Evolutionary conservation across 768 basidiomycete species (phyloP).

Genomic region (Tulasnella sp.): DNA sequence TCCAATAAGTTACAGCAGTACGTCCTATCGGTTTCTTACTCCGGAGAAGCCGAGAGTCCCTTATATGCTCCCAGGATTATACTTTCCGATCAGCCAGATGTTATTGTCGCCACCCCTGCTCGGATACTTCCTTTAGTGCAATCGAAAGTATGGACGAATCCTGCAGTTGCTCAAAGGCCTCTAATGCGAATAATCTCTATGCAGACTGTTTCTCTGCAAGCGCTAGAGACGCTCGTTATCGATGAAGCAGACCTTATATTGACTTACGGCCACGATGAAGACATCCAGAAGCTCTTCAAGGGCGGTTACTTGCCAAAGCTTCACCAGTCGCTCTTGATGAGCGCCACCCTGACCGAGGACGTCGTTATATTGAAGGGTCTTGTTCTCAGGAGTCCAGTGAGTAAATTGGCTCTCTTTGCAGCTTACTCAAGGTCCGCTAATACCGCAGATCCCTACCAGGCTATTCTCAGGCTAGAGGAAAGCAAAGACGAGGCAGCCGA

Average conservation of each 20-base stretch:
- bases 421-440: background rate
- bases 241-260: slow-evolving; percentile 97
- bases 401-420: slow-evolving; percentile 21
- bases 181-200: background rate
- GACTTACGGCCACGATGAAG: slow-evolving; percentile 93
- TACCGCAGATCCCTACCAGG: slow-evolving; percentile 34
- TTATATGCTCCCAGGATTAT: slow-evolving; percentile 29
- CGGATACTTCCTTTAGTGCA: slow-evolving; percentile 56
- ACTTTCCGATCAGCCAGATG: slow-evolving; percentile 62
- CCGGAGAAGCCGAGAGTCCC: background rate
- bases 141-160: slow-evolving; percentile 38
- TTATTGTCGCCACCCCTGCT: slow-evolving; percentile 70
- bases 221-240: slow-evolving; percentile 79
- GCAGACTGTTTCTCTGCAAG: slow-evolving; percentile 51
- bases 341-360: slow-evolving; percentile 94
- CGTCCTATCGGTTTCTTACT: slow-evolving; percentile 17
- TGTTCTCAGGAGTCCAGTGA: slow-evolving; percentile 73
- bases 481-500: slow-evolving; percentile 69
- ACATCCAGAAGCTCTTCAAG: slow-evolving; percentile 54
- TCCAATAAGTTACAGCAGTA: slow-evolving; percentile 62
- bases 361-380: slow-evolving; percentile 86
- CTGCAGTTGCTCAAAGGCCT: background rate
- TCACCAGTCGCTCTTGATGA: slow-evolving; percentile 91
- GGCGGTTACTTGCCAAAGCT: slow-evolving; percentile 66
- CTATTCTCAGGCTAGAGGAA: slow-evolving; percentile 77